A percentile compares a stretch with the other conserved stretches of the same genome.
phyloP scores from a whole-genome alignment of 805 yeast species.

The Wickerhamiella occidentalis region DNA sequence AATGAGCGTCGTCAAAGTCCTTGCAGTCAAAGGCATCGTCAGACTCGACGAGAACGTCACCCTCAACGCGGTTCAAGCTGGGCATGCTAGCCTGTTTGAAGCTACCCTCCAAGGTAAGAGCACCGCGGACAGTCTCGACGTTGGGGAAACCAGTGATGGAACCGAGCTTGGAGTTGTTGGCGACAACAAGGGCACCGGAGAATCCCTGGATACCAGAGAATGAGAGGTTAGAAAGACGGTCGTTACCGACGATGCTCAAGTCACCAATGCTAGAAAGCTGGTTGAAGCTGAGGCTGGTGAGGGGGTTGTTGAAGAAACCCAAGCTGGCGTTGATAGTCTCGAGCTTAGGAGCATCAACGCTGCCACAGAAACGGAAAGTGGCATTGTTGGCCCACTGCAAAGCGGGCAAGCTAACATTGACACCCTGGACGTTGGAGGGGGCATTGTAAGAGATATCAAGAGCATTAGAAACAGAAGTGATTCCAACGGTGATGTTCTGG shows the following conservation, averaged over 20 bases:
- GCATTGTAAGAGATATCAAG: constrained; percentile 81
- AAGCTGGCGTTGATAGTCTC: constrained; percentile 66
- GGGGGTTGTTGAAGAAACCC: constrained; percentile 62
- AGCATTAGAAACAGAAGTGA: constrained; percentile 59
- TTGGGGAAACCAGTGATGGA: constrained; percentile 61
- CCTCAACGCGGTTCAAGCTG: constrained; percentile 64
- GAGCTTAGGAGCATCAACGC: constrained; percentile 59
- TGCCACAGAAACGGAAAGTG: constrained; percentile 66
- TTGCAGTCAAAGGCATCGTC: constrained; percentile 59
- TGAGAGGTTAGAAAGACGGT: constrained; percentile 52
- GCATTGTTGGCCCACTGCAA: constrained; percentile 81
- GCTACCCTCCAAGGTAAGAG: constrained; percentile 68
- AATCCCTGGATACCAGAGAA: constrained; percentile 58
- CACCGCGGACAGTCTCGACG: constrained; percentile 73
- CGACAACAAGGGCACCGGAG: constrained; percentile 89
- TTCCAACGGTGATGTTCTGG: constrained; percentile 48
- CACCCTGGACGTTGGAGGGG: constrained; percentile 73
- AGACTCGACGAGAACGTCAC: constrained; percentile 81
- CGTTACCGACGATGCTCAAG: constrained; percentile 62
- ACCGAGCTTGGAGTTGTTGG: constrained; percentile 66
- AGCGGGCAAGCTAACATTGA: constrained; percentile 40
- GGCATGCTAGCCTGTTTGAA: constrained; percentile 70
- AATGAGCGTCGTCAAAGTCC: constrained; percentile 57
- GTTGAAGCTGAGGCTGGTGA: constrained; percentile 32
- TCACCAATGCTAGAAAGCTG: constrained; percentile 60